phyloP scores from a whole-genome alignment of 2,329 filamentous ascomycete species.

The Didymella lethalis region DNA sequence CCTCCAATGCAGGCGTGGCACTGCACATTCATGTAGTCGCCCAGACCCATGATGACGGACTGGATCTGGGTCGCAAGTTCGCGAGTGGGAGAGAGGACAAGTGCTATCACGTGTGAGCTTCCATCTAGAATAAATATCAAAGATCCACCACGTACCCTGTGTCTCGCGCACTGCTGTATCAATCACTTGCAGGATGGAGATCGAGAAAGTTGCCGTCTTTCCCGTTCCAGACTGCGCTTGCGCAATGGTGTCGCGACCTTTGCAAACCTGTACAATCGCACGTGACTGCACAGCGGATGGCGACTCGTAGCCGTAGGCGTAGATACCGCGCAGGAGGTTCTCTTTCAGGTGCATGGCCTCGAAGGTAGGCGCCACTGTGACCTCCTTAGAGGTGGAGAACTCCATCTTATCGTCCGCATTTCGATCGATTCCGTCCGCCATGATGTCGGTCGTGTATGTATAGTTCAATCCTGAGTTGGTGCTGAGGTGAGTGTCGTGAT shows the following conservation, averaged over 20 bases:
- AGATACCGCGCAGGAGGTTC: slow-evolving; percentile 94
- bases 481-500: slow-evolving; percentile 15
- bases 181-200: slow-evolving; percentile 95
- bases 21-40: slow-evolving; percentile 99
- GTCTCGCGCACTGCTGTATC: slow-evolving; percentile 92
- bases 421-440: slow-evolving; percentile 93
- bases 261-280: slow-evolving; percentile 98
- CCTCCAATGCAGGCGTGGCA: slow-evolving; percentile 98
- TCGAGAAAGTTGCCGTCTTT: slow-evolving; percentile 96
- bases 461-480: slow-evolving; percentile 1
- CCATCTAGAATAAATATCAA: not conserved
- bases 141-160: slow-evolving; percentile 62
- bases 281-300: slow-evolving; percentile 97
- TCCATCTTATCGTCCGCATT: slow-evolving; percentile 97
- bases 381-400: slow-evolving; percentile 97
- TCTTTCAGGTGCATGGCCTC: slow-evolving; percentile 90
- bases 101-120: slow-evolving; percentile 60
- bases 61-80: slow-evolving; percentile 98
- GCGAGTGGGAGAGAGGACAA: slow-evolving; percentile 93
- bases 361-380: slow-evolving; percentile 85
- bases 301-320: slow-evolving; percentile 98
- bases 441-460: slow-evolving; percentile 57
- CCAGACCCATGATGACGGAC: slow-evolving; percentile 98
- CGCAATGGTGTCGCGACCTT: slow-evolving; percentile 97
- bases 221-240: slow-evolving; percentile 97